phyloP scores from a whole-genome alignment of 2,329 filamentous ascomycete genomes.

The Pseudogymnoascus sp. region DNA sequence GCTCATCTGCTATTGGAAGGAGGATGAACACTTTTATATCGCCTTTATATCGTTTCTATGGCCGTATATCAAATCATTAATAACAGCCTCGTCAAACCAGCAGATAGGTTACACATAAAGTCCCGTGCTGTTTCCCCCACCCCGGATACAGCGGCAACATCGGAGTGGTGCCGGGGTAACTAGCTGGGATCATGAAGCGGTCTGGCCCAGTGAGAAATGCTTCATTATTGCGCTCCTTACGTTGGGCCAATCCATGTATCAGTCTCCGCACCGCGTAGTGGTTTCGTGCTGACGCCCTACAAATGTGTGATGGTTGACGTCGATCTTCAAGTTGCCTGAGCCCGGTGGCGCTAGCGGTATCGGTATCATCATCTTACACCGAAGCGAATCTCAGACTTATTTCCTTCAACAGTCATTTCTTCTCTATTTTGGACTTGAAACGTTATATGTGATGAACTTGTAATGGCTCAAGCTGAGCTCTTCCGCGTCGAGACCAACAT shows the following conservation, averaged over 20 bases:
- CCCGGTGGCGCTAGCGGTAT: not conserved
- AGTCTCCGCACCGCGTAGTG: not conserved
- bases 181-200: not conserved
- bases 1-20: not conserved
- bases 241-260: not conserved
- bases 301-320: not conserved
- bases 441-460: not conserved
- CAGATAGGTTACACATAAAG: not conserved
- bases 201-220: not conserved
- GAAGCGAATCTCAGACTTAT: not conserved
- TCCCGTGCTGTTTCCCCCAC: not conserved
- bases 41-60: not conserved
- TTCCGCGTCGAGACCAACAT: slow-evolving; percentile 45
- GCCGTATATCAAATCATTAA: not conserved
- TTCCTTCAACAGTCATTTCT: not conserved
- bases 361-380: not conserved
- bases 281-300: slow-evolving; percentile 1
- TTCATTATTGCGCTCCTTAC: not conserved
- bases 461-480: slow-evolving; percentile 7
- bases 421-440: not conserved
- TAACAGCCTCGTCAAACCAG: not conserved
- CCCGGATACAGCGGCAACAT: slow-evolving; percentile 4
- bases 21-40: not conserved
- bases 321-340: not conserved
- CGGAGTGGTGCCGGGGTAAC: not conserved